Evolutionary conservation across 441 rosid species (phyloP), one percentile per base, ranked within the genome.

Genomic region (Metrosideros polymorpha): DNA sequence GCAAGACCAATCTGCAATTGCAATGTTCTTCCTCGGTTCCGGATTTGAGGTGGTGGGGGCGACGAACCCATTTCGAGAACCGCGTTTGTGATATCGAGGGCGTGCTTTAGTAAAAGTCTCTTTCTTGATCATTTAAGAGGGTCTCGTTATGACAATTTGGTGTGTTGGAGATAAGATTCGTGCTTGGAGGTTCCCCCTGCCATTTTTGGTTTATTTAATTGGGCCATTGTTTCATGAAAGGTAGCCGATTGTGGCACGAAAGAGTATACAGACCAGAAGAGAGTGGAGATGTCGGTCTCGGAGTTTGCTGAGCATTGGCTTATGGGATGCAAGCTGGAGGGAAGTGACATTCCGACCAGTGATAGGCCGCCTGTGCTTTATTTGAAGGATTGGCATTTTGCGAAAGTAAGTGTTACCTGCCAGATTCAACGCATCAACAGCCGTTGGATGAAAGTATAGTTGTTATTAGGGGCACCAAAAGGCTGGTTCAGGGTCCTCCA

Each of bases 331-430:
- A 55, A 53, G 30, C 75, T 56, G 83, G 85, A 86, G 30, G 50
- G 71, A 61, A 84, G 83, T 55, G 87, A 63, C 85, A 85, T 84
- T 76, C 87, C 88, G 4, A 53, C 13, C 45, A 83, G 84, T 32
- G 87, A 89, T 86, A 89, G 86, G 71, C 87, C 87, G 42, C 89
- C 94, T 6, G 89, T 92, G 88, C 92, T 95, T 12, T 97, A 97
- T 94, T 89, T 98, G 89, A 98, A 96, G 92, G 99, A 96, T 84
- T 98, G 99, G 98, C 99, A 98, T 92, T 96, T 98, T 89, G 98
- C 92, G 18, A 96, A 95, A 97, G 98, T 96, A 84, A 54, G 42
- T 63, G 52, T 57, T 57, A 39, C 47, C 47, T 10, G 15, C 79
- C 47, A 71, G 47, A 71, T 71, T 71, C 42, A 39, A 71, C 17